These are phyloP conservation scores for Lichtheimia hyalospora DNA, from an alignment of 371 early-diverging fungal genomes.

Conservation along the genomic window DNA sequence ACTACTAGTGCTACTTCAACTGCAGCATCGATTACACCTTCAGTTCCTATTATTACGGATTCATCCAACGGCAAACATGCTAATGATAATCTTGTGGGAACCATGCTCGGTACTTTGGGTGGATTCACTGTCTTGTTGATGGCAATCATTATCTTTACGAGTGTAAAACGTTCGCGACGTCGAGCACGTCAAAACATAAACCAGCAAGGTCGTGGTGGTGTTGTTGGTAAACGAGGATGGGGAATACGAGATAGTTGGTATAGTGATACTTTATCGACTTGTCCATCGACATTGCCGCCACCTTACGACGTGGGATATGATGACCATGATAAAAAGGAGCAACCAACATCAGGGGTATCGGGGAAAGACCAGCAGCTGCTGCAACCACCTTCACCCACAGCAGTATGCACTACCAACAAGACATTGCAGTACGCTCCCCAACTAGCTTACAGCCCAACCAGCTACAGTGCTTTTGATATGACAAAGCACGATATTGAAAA, in stretches of 20 bases:
- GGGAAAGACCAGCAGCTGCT: not conserved
- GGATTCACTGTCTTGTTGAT: constrained; percentile 6
- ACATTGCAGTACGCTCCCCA: constrained; percentile 3
- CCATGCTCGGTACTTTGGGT: constrained; percentile 7
- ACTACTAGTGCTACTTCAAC: not conserved
- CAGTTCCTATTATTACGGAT: not conserved
- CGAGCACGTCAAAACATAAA: not conserved
- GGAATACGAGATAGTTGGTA: constrained; percentile 11
- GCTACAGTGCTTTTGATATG: not conserved
- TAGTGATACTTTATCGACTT: constrained; percentile 1
- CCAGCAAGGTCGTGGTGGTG: not conserved
- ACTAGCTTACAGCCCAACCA: constrained; percentile 10
- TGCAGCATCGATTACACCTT: not conserved
- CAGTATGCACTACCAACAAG: not conserved
- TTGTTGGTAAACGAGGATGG: constrained; percentile 4
- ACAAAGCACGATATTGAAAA: not conserved
- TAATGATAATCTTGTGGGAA: constrained; percentile 6
- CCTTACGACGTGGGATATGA: constrained; percentile 5
- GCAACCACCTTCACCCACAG: constrained; percentile 8
- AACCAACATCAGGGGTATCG: not conserved
- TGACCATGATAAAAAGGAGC: not conserved
- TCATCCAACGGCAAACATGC: not conserved
- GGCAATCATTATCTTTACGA: not conserved
- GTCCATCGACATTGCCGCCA: constrained; percentile 10
- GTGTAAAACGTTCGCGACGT: not conserved